Evolutionary conservation across 1,284 basidiomycete genomes (phyloP).

Genomic region (Cutaneotrichosporon dermatis): DNA sequence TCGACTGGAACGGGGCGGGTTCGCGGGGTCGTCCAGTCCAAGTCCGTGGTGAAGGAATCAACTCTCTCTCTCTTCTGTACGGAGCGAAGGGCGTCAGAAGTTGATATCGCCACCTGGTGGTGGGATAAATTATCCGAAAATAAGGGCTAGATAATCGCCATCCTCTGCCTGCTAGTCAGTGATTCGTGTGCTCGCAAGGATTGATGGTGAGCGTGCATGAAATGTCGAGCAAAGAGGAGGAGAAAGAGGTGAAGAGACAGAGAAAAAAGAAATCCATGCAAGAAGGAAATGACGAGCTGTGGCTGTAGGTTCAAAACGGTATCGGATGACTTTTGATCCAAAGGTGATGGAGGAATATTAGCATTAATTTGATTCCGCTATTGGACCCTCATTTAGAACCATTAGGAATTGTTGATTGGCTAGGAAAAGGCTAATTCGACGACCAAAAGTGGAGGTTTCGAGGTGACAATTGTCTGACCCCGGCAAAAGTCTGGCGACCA

Average conservation of each 20-base stretch:
- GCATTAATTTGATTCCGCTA: no score
- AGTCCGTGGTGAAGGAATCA: neutral
- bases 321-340: no score
- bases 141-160: neutral
- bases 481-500: conserved; percentile 4
- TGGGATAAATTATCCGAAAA: conserved; percentile 1
- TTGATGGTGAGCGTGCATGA: neutral
- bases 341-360: no score
- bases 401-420: neutral
- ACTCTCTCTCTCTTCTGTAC: neutral
- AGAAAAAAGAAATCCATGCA: neutral
- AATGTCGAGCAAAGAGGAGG: neutral
- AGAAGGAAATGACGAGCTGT: neutral
- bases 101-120: no score
- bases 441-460: no score
- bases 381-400: neutral
- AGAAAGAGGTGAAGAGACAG: neutral
- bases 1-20: no score
- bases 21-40: no score
- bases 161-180: neutral
- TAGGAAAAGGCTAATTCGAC: neutral
- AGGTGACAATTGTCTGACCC: no score
- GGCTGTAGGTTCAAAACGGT: no score
- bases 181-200: neutral
- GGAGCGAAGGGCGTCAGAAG: no score